phyloP scores from a whole-genome alignment of 331 rosid species.

The Cucumis variabilis region DNA sequence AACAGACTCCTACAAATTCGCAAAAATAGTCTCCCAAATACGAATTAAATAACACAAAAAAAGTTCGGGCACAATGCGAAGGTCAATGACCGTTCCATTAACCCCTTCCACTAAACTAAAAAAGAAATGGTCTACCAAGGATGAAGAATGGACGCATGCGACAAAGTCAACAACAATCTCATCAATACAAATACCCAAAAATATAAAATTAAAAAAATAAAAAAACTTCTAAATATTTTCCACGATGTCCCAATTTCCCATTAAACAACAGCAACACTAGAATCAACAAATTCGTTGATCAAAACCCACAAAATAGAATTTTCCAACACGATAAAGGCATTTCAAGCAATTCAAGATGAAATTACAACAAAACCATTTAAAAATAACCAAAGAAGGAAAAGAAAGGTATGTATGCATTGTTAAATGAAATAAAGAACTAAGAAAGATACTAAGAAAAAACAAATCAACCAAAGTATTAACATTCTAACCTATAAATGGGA shows the following conservation, averaged over 20 bases:
- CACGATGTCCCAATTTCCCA: background rate
- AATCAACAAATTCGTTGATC: background rate
- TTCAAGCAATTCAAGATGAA: background rate
- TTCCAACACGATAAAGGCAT: background rate
- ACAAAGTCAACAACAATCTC: conserved; percentile 13
- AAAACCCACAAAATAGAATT: background rate
- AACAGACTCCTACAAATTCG: background rate
- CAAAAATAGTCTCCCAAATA: background rate
- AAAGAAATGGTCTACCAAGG: background rate
- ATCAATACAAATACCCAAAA: background rate
- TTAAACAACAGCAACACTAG: background rate
- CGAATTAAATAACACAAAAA: background rate
- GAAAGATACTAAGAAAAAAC: no score
- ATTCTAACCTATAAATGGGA: no score
- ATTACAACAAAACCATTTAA: background rate
- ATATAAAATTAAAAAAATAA: background rate
- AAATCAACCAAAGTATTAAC: no score
- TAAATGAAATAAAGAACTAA: conserved; percentile 8
- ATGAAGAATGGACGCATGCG: background rate
- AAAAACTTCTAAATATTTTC: background rate
- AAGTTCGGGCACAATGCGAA: background rate
- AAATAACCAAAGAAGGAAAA: background rate
- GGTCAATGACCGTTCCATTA: background rate
- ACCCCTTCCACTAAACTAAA: background rate
- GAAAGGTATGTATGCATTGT: background rate